Conservation (phyloP, 192 early-diverging fungal genomes). For the Dispira parvispora region DNA sequence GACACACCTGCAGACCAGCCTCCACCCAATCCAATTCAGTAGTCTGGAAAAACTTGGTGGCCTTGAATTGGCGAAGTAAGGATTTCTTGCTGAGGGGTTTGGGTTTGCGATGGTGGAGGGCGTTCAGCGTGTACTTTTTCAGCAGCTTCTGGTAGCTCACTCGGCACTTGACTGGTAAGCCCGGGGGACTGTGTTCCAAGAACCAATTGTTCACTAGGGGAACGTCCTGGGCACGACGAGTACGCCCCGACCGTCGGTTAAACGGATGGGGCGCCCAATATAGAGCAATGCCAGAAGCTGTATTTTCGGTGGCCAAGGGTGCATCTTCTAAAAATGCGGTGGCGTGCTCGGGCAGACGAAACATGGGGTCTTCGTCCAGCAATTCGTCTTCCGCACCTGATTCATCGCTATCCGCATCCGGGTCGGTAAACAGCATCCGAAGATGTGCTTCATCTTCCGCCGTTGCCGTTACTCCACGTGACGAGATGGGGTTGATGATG, state of each 20-base stretch:
- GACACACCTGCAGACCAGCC: slow-evolving; percentile 92
- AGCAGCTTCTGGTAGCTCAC: slow-evolving; percentile 98
- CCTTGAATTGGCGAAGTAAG: slow-evolving; percentile 84
- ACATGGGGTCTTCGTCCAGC: slow-evolving; percentile 43
- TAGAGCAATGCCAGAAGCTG: slow-evolving; percentile 76
- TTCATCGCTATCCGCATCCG: slow-evolving; percentile 55
- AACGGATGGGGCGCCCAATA: slow-evolving; percentile 99
- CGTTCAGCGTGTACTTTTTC: slow-evolving; percentile 91
- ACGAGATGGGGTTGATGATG: slow-evolving; percentile 93
- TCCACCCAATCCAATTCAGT: slow-evolving; percentile 99
- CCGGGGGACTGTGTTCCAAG: slow-evolving; percentile 84
- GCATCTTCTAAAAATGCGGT: slow-evolving; percentile 61
- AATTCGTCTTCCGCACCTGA: slow-evolving; percentile 64
- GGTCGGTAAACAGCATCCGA: slow-evolving; percentile 25
- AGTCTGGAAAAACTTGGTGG: slow-evolving; percentile 97
- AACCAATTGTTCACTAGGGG: slow-evolving; percentile 97
- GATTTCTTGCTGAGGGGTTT: slow-evolving; percentile 85
- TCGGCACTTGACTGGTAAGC: slow-evolving; percentile 91
- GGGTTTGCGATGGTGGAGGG: slow-evolving; percentile 71
- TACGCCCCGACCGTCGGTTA: slow-evolving; percentile 77
- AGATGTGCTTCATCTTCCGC: slow-evolving; percentile 16
- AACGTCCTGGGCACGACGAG: slow-evolving; percentile 81
- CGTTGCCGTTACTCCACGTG: slow-evolving; percentile 39
- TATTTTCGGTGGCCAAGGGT: slow-evolving; percentile 77
- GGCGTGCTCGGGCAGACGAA: slow-evolving; percentile 63